These are phyloP conservation scores for Pyrus betulifolia DNA, from an alignment of 306 rosid genomes.

Conservation along the genomic window DNA sequence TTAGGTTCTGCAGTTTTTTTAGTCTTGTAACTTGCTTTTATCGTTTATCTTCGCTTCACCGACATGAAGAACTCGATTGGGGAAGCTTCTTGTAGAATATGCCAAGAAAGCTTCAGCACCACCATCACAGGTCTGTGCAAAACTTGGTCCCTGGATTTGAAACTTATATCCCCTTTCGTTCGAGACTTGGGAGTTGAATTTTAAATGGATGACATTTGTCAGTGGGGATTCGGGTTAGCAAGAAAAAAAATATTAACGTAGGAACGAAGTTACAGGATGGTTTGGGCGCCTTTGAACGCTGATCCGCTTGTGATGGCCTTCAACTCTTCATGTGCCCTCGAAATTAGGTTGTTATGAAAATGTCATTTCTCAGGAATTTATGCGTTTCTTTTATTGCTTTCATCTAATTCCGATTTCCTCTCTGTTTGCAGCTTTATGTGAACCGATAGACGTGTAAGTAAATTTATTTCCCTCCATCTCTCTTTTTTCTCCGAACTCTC, in stretches of 20 bases:
- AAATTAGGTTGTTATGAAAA: neutral
- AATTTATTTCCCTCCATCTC: neutral
- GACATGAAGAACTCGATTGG: conserved; percentile 87
- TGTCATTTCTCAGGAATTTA: neutral
- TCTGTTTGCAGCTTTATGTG: conserved; percentile 49
- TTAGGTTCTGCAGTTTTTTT: neutral
- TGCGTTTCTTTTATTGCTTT: neutral
- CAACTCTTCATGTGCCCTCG: neutral
- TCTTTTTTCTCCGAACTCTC: neutral
- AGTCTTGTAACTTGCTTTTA: neutral
- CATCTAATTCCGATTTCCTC: neutral
- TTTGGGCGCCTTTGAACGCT: neutral
- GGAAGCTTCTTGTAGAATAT: conserved; percentile 75
- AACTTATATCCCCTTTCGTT: neutral
- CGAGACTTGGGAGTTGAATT: neutral
- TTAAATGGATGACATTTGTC: neutral
- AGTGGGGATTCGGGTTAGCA: neutral
- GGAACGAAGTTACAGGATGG: neutral
- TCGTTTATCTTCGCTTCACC: conserved; percentile 36
- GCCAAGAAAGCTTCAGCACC: conserved; percentile 83
- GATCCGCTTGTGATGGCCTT: neutral
- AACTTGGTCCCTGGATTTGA: neutral
- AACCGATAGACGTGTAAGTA: conserved; percentile 70
- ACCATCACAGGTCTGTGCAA: conserved; percentile 49
- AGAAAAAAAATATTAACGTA: neutral